These are phyloP conservation scores for Ophiocordyceps polyrhachis-furcata DNA, from an alignment of 2,329 filamentous ascomycete species.

Conservation along the genomic window DNA sequence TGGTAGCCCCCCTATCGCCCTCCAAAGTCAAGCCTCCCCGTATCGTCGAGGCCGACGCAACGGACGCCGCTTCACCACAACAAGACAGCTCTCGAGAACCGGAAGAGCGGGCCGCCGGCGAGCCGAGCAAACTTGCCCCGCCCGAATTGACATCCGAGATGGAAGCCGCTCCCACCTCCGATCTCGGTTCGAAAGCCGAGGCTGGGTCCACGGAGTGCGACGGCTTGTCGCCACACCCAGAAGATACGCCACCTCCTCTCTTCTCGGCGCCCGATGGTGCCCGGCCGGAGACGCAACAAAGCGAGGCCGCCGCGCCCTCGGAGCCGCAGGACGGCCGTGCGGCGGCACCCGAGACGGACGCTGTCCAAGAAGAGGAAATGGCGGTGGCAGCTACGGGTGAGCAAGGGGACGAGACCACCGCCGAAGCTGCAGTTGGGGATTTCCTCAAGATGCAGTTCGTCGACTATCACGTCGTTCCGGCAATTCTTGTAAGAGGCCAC, in stretches of 20 bases:
- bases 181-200: constrained; percentile 5
- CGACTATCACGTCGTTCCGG: constrained; percentile 82
- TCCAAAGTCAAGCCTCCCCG: constrained; percentile 14
- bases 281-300: not conserved
- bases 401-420: constrained; percentile 3
- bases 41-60: not conserved
- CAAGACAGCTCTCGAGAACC: not conserved
- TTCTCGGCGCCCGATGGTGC: constrained; percentile 11
- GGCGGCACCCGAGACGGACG: constrained; percentile 1
- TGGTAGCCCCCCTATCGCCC: constrained; percentile 39
- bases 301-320: constrained; percentile 1
- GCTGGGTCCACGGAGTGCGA: constrained; percentile 4
- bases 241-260: constrained; percentile 51
- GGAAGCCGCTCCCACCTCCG: not conserved
- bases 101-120: not conserved
- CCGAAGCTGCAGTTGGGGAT: constrained; percentile 59
- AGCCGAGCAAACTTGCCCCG: constrained; percentile 1
- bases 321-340: constrained; percentile 2
- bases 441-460: constrained; percentile 94
- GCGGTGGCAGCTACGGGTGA: not conserved
- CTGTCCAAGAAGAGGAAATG: constrained; percentile 1
- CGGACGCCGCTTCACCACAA: not conserved
- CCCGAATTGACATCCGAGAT: not conserved
- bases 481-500: constrained; percentile 56
- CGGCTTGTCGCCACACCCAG: constrained; percentile 34